phyloP scores from a whole-genome alignment of 2,329 filamentous ascomycete species.

The Elsinoe perseae region DNA sequence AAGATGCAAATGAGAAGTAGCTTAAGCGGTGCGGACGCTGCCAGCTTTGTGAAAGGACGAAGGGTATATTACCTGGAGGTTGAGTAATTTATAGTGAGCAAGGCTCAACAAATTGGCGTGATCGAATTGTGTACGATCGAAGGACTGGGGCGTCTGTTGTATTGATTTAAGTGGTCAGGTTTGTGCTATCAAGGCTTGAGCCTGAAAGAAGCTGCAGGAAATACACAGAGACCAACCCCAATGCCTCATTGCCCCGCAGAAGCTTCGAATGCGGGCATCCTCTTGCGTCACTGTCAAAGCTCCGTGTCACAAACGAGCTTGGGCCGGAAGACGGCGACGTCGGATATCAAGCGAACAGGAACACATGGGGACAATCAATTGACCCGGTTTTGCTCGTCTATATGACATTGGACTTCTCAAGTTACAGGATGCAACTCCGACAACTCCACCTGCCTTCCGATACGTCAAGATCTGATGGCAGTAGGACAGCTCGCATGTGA shows the following conservation, averaged over 20 bases:
- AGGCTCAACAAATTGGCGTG: neutral
- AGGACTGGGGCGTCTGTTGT: neutral
- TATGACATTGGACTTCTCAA: too few species aligned
- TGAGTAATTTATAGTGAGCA: constrained; percentile 3
- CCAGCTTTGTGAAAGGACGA: neutral
- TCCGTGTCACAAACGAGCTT: neutral
- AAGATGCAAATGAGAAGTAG: neutral
- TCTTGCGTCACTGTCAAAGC: constrained; percentile 6
- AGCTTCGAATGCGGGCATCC: neutral
- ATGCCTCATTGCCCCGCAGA: neutral
- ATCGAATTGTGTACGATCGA: neutral
- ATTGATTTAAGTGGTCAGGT: neutral
- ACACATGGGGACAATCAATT: neutral
- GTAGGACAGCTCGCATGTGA: too few species aligned
- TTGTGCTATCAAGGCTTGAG: neutral
- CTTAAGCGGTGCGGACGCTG: neutral
- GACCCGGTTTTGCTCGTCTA: too few species aligned
- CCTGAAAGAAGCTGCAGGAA: neutral
- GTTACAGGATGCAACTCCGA: too few species aligned
- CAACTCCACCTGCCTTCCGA: too few species aligned
- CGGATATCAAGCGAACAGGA: neutral
- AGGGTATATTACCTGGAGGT: neutral
- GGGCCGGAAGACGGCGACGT: neutral
- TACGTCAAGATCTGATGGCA: too few species aligned
- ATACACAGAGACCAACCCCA: neutral